Conservation (phyloP, 306 rosid species). For the Castanopsis chinensis region DNA sequence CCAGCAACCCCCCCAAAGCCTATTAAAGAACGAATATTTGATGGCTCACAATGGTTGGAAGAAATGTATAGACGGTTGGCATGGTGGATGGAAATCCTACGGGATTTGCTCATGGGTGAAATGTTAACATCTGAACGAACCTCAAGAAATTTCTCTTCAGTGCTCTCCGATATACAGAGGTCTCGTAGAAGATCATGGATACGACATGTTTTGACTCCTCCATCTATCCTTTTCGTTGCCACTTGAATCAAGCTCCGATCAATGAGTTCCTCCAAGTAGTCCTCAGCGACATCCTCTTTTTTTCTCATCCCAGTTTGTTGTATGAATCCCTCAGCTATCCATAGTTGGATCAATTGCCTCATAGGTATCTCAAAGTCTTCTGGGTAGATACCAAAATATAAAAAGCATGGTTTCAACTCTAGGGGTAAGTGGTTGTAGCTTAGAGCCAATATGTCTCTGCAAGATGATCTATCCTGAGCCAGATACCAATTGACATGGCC, state of each 20-base stretch:
- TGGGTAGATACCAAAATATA: too few relatives aligned
- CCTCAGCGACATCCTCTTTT: conserved; percentile 1
- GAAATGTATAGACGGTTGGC: not conserved
- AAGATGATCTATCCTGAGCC: not conserved
- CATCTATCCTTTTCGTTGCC: not conserved
- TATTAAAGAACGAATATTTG: not conserved
- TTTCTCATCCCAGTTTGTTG: too few relatives aligned
- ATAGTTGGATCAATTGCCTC: too few relatives aligned
- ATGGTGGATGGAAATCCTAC: not conserved
- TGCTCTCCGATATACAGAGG: not conserved
- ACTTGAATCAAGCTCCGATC: conserved; percentile 9
- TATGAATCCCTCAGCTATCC: too few relatives aligned
- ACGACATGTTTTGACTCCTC: conserved; percentile 6
- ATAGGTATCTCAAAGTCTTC: too few relatives aligned
- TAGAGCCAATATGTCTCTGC: too few relatives aligned
- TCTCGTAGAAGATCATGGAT: conserved; percentile 5
- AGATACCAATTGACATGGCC: conserved; percentile 24
- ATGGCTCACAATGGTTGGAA: not conserved
- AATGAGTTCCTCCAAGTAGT: not conserved
- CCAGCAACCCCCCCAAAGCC: not conserved
- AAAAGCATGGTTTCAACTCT: too few relatives aligned
- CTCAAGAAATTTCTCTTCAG: not conserved
- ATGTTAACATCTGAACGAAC: not conserved
- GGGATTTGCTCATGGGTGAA: not conserved
- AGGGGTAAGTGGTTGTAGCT: too few relatives aligned